Evolutionary conservation across 1,139 yeast genomes (phyloP).

Genomic region (Meyerozyma sp.): DNA sequence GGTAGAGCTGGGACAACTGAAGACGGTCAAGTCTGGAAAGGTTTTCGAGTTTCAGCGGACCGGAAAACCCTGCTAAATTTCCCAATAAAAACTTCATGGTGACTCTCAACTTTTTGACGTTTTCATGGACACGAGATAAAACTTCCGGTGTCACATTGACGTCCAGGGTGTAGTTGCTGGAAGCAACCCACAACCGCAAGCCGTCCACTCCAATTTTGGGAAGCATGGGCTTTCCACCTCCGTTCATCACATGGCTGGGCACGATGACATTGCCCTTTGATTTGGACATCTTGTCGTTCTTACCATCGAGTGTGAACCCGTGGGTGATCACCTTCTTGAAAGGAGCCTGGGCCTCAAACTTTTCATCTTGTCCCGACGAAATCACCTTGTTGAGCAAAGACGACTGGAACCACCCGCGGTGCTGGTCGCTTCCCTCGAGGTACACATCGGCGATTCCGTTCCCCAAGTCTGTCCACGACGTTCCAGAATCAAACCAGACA

Average conservation of each 20-base stretch:
- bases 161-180: slow-evolving; percentile 80
- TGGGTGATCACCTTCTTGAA: slow-evolving; percentile 77
- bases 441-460: slow-evolving; percentile 67
- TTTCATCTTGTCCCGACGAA: slow-evolving; percentile 27
- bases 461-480: slow-evolving; percentile 75
- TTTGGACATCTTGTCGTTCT: slow-evolving; percentile 90
- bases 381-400: slow-evolving; percentile 78
- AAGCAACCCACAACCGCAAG: slow-evolving; percentile 84
- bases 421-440: slow-evolving; percentile 95
- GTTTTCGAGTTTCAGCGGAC: slow-evolving; percentile 24
- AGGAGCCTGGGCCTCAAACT: slow-evolving; percentile 55
- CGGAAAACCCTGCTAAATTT: slow-evolving; percentile 45
- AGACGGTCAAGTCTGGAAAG: slow-evolving; percentile 60
- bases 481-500: slow-evolving; percentile 98
- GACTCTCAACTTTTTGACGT: slow-evolving; percentile 74
- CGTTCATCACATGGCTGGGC: slow-evolving; percentile 65
- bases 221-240: slow-evolving; percentile 48
- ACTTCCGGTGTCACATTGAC: slow-evolving; percentile 70
- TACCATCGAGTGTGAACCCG: slow-evolving; percentile 85
- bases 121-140: slow-evolving; percentile 70
- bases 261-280: slow-evolving; percentile 78
- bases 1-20: slow-evolving; percentile 50
- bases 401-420: slow-evolving; percentile 98
- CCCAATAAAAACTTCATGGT: slow-evolving; percentile 82
- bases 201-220: slow-evolving; percentile 91